Percentiles rank a stretch among this genome's conserved stretches.
These are phyloP conservation scores for Arbutus unedo DNA, from an alignment of 148 eudicot genomes.

Conservation along the genomic window DNA sequence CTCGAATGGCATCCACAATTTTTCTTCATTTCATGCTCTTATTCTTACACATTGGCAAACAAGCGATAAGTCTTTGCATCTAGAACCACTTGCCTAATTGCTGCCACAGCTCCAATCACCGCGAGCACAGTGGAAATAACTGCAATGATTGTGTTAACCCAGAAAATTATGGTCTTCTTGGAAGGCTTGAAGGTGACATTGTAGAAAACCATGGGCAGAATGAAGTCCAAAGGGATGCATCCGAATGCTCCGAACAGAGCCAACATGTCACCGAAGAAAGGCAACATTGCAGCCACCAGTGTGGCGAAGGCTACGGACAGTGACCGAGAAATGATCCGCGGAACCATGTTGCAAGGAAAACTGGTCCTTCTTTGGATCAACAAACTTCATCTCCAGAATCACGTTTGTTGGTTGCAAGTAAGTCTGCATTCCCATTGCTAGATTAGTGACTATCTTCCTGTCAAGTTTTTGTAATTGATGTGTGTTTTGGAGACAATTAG, in stretches of 20 bases:
- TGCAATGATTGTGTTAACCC: slow-evolving; percentile 45
- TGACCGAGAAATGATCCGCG: slow-evolving; percentile 54
- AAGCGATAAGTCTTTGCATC: slow-evolving; percentile 54
- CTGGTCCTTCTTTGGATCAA: slow-evolving; percentile 40
- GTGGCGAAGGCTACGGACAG: slow-evolving; percentile 47
- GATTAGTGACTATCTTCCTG: not conserved
- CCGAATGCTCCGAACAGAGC: slow-evolving; percentile 72
- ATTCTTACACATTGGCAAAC: slow-evolving; percentile 43
- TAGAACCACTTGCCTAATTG: slow-evolving; percentile 54
- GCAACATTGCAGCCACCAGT: slow-evolving; percentile 64
- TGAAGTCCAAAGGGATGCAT: slow-evolving; percentile 68
- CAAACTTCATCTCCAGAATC: slow-evolving; percentile 43
- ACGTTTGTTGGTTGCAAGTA: slow-evolving; percentile 71
- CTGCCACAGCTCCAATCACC: slow-evolving; percentile 51
- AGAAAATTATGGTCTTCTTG: slow-evolving; percentile 40
- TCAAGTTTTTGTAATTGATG: not conserved
- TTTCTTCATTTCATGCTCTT: not conserved
- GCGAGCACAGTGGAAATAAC: slow-evolving; percentile 39
- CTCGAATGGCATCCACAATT: not conserved
- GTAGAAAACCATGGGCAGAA: slow-evolving; percentile 69
- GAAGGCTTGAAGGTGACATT: slow-evolving; percentile 65
- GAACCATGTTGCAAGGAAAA: slow-evolving; percentile 49
- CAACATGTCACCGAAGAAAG: slow-evolving; percentile 76
- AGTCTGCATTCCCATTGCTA: slow-evolving; percentile 27
- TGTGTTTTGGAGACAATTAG: no score